A percentile compares a stretch with the other conserved stretches of the same genome.
Evolutionary conservation across 2,329 filamentous ascomycete genomes (phyloP).

Genomic region (Fusarium coffeatum): DNA sequence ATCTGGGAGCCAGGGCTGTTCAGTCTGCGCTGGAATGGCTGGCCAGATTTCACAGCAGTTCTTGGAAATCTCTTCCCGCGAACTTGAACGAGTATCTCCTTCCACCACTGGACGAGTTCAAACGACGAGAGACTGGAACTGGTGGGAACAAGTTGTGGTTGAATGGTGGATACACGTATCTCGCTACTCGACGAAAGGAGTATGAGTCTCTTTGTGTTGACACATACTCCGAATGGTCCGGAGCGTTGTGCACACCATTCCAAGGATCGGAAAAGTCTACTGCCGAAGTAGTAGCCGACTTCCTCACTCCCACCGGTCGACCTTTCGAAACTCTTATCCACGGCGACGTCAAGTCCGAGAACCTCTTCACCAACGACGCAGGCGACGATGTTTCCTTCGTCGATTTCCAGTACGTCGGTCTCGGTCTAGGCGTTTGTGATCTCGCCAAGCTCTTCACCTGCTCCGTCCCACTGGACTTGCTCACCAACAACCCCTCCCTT

Average conservation of each 20-base stretch:
- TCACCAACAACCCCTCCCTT: slow-evolving; percentile 52
- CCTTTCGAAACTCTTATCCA: slow-evolving; percentile 69
- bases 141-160: slow-evolving; percentile 62
- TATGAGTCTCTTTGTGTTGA: slow-evolving; percentile 62
- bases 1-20: slow-evolving; percentile 61
- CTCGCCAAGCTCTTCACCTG: slow-evolving; percentile 75
- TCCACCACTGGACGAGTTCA: slow-evolving; percentile 67
- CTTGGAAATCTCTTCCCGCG: slow-evolving; percentile 55
- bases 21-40: slow-evolving; percentile 70
- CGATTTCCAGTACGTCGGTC: slow-evolving; percentile 76
- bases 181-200: slow-evolving; percentile 70
- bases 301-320: slow-evolving; percentile 60
- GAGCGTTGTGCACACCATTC: slow-evolving; percentile 57
- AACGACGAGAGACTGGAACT: slow-evolving; percentile 40
- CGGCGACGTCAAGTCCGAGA: slow-evolving; percentile 77
- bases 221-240: slow-evolving; percentile 65
- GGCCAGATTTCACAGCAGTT: slow-evolving; percentile 68
- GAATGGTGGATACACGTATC: slow-evolving; percentile 76
- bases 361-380: slow-evolving; percentile 66
- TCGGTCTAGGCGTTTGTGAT: slow-evolving; percentile 73
- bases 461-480: slow-evolving; percentile 67
- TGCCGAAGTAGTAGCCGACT: slow-evolving; percentile 64
- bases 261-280: slow-evolving; percentile 50
- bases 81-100: slow-evolving; percentile 55
- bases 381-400: slow-evolving; percentile 70